Evolutionary conservation across 1,139 yeast genomes (phyloP), one percentile per base, ranked within the genome.

Genomic region (Yamadazyma kanchanaburiensis): DNA sequence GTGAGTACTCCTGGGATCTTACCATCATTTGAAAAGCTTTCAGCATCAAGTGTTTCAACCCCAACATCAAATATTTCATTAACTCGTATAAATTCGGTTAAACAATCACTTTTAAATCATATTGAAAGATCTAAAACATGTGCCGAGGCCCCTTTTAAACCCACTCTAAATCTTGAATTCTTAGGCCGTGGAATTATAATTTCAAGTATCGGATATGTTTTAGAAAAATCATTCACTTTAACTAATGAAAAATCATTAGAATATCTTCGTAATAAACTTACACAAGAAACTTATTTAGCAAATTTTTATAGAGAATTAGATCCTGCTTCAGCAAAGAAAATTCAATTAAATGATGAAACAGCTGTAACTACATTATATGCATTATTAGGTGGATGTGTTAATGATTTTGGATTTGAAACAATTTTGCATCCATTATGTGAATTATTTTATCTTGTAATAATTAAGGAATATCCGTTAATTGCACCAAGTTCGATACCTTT

Each of bases 331-430:
- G 67, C 48, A 20, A 43, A 46, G 12, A 37, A 48, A 10, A 17
- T 30, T 6, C 32, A 28, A 13, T 47, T 55, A 12, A 60, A 55
- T 31, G 76, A 76, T 32, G 71, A 69, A 25, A 56, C 69, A 4
- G 77, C 77, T 0, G 60, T 71, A 1, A 63, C 67, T 22, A 60
- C 79, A 21, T 60, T 85, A 27, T 70, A 71, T 42, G 70, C 80
- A 17, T 51, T 82, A 15, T 48, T 85, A 16, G 94, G 94, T 2
- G 77, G 80, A 11, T 74, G 88, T 39, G 71, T 81, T 22, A 80
- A 78, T 44, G 94, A 84, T 53, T 85, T 80, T 58, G 94, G 94
- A 1, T 83, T 85, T 49, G 88, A 85, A 46, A 55, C 70, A 2
- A 66, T 80, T 15, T 57, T 82, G 41, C 65, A 68, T 35, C 80